Base-by-base conservation (phyloP, 1,284 basidiomycete species). In the Heterobasidion occidentale region DNA sequence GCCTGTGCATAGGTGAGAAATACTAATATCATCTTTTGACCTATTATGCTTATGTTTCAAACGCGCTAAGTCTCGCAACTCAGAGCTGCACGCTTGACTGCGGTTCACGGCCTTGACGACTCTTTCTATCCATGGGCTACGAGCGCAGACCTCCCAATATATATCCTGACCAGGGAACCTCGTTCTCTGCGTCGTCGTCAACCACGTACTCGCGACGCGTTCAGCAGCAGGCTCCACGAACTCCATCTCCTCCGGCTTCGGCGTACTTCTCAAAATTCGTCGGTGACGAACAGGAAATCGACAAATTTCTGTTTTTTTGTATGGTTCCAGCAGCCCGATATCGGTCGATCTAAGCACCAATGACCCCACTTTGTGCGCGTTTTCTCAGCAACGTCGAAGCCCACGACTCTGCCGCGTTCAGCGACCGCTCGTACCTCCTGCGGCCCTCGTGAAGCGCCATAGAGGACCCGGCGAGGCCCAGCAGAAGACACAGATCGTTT, bases 381-480 rank as follows among this genome's bases (percentile, higher is more conserved):
- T 27, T 27, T 27, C 2, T 27, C 27, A 27, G 27, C 27, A 27
- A 27, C 27, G 27, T 27, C 19, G 62, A 60, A 33, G 64, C 65
- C 53, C 69, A 77, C 38, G 71, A 71, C 60, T 69, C 61, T 19
- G 69, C 65, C 17, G 68, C 72, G 50, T 72, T 72, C 57, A 75
- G 61, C 61, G 72, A 71, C 19, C 86, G 71, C 71, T 98, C 95
- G 65, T 84, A 95, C 60, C 78, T 73, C 65, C 95, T 75, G 65
- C 96, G 74, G 34, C 72, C 80, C 73, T 98, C 94, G 68, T 98
- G 95, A 61, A 91, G 55, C 19, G 67, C 71, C 67, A 94, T 84
- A 55, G 87, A 90, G 15, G 80, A 74, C 1, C 66, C 84, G 0
- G 84, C 92, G 35, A 98, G 72, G n/a, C 74, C 72, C 27, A 95